A percentile compares a stretch with the other conserved stretches of the same genome.
phyloP scores from a whole-genome alignment of 2,329 filamentous ascomycete species.

The Scedosporium boydii region DNA sequence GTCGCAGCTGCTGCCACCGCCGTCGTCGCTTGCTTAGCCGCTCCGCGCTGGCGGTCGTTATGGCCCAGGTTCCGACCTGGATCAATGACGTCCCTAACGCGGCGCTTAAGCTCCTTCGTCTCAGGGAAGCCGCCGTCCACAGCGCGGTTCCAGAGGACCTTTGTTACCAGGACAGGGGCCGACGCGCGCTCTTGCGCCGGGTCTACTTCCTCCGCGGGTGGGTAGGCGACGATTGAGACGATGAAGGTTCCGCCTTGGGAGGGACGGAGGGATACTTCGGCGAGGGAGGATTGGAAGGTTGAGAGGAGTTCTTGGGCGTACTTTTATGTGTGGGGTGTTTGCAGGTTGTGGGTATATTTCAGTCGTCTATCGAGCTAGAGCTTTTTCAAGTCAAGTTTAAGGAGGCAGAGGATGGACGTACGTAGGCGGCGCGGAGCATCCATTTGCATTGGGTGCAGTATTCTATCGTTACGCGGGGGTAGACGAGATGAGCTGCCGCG shows the following conservation, averaged over 20 bases:
- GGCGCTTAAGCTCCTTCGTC: slow-evolving; percentile 81
- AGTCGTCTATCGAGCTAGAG: no score
- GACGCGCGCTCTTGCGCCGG: not conserved
- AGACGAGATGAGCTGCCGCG: not conserved
- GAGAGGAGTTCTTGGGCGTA: slow-evolving; percentile 92
- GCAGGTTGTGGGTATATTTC: not conserved
- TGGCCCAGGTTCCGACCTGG: slow-evolving; percentile 73
- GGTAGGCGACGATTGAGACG: slow-evolving; percentile 50
- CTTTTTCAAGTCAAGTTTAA: no score
- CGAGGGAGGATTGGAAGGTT: slow-evolving; percentile 75
- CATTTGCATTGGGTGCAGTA: slow-evolving; percentile 94
- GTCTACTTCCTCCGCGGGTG: slow-evolving; percentile 4
- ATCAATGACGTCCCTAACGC: slow-evolving; percentile 73
- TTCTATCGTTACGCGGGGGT: slow-evolving; percentile 71
- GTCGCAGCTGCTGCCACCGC: not conserved
- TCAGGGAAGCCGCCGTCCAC: slow-evolving; percentile 84
- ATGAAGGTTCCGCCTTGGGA: slow-evolving; percentile 76
- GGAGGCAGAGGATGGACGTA: slow-evolving; percentile 30
- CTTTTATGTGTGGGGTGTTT: slow-evolving; percentile 30
- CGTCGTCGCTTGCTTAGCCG: slow-evolving; percentile 5
- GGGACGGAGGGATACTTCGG: slow-evolving; percentile 81
- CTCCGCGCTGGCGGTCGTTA: slow-evolving; percentile 49
- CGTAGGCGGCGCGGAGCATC: slow-evolving; percentile 81
- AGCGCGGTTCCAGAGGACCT: slow-evolving; percentile 80
- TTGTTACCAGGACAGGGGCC: slow-evolving; percentile 23